Evolutionary conservation across 352 stramenopile genomes (phyloP), one percentile per base, ranked within the genome.

Genomic region (Phytophthora pistaciae): DNA sequence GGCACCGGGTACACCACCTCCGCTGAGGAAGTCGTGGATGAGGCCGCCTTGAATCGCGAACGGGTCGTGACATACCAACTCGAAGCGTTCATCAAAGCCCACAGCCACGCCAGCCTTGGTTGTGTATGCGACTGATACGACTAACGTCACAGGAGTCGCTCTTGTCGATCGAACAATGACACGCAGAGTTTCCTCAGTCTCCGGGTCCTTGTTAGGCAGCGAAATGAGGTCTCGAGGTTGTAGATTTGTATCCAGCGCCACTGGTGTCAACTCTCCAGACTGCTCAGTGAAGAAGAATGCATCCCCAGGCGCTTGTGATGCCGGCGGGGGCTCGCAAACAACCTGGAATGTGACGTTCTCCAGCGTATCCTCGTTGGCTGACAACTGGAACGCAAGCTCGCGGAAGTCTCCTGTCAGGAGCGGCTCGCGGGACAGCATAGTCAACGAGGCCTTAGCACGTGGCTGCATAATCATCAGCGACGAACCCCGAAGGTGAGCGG

Each of bases 351-450:
- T 86, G 20, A 83, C 60, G 52, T 83, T 84, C 54, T 84, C 78
- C 50, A 95, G 58, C 7, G 80, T 90, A 57, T 95, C 88, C 68
- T 92, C 85, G 53, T 92, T 89, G 0, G 86, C 79, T 53, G 77
- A 70, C 11, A 95, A 53, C 52, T 81, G 64, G 62, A 95, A 91
- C 16, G 72, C 72, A 57, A 94, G 72, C 33, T 91, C 76, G 11
- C 85, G 84, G 58, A 85, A 94, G 44, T 95, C 88, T 13, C 86
- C 85, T 1, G 82, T 77, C 29, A 95, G 72, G 16, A 95, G 68
- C 4, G 75, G 65, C 29, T 91, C 74, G n/a, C 78, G 77, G 16
- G 88, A 88, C 20, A 85, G 31, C 48, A 91, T 78, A n/a, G 60
- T 65, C 6, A 95, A 56, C 31, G 77, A 83, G 0, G 88, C 88